A percentile compares a stretch with the other conserved stretches of the same genome.
Evolutionary conservation across 2,329 filamentous ascomycete species (phyloP).

Genomic region (Plectosphaerella sp.): DNA sequence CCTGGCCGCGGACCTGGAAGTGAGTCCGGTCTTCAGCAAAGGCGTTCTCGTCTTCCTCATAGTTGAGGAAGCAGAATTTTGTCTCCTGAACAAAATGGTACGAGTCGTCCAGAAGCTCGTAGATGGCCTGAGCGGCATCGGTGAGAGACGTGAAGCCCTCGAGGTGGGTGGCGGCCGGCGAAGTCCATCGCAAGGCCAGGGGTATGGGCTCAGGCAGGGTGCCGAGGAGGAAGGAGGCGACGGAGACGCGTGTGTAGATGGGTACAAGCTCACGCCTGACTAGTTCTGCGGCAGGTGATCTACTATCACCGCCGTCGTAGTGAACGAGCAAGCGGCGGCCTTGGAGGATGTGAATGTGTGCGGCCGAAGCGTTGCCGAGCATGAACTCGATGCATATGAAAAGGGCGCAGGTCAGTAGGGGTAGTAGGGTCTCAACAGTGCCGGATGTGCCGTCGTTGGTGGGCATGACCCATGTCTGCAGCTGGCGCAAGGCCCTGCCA

Average conservation of each 20-base stretch:
- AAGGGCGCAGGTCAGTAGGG: constrained; percentile 41
- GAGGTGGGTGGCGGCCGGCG: constrained; percentile 18
- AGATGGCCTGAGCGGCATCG: constrained; percentile 24
- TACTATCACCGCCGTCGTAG: constrained; percentile 9
- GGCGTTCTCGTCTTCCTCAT: no score
- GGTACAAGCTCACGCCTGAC: constrained; percentile 35
- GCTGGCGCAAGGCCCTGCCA: constrained; percentile 38
- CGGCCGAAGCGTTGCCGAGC: constrained; percentile 40
- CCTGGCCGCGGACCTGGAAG: constrained; percentile 21
- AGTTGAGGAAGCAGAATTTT: constrained; percentile 10
- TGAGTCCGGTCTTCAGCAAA: no score
- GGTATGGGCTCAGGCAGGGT: constrained; percentile 30
- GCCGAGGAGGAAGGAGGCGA: constrained; percentile 35
- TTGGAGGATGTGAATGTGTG: constrained; percentile 39
- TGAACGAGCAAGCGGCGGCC: constrained; percentile 32
- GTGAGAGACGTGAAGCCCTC: constrained; percentile 24
- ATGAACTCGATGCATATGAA: constrained; percentile 52
- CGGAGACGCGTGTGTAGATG: constrained; percentile 35
- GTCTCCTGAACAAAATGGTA: constrained; percentile 27
- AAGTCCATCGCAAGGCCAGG: constrained; percentile 22
- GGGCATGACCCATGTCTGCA: constrained; percentile 13
- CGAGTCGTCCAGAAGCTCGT: constrained; percentile 33
- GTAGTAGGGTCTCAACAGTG: constrained; percentile 16
- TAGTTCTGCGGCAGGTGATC: constrained; percentile 25
- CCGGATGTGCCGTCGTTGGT: constrained; percentile 23